Evolutionary conservation across 2,329 filamentous ascomycete species (phyloP).

Genomic region (Alternaria ventricosa): DNA sequence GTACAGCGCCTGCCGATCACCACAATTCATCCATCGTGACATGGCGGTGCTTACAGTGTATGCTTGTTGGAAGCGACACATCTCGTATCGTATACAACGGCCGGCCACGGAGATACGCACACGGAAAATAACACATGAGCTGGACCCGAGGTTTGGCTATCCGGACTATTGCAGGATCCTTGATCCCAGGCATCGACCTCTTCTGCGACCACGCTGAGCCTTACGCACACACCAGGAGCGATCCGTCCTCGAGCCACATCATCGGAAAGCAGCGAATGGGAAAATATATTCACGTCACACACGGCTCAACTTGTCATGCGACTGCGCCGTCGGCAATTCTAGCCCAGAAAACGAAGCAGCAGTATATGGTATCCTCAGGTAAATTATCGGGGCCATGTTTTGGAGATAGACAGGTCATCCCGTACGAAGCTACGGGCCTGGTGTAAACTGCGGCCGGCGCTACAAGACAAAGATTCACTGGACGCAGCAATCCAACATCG

Average conservation of each 20-base stretch:
- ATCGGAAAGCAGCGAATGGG: neutral
- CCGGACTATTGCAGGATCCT: neutral
- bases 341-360: neutral
- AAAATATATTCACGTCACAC: slow-evolving; percentile 5
- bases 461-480: neutral
- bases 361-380: neutral
- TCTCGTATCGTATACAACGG: neutral
- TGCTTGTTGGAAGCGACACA: neutral
- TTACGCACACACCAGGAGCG: slow-evolving; percentile 6
- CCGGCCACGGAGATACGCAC: neutral
- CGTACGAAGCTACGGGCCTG: neutral
- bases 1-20: neutral
- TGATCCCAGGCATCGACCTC: neutral
- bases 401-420: neutral
- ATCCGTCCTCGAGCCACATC: neutral
- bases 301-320: neutral
- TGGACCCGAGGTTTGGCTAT: neutral
- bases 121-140: neutral
- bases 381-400: too few species aligned
- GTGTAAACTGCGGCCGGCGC: neutral
- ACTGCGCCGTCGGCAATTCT: slow-evolving; percentile 8
- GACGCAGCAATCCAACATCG: neutral
- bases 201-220: slow-evolving; percentile 12
- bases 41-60: neutral
- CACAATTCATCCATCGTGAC: neutral